Percentiles rank a stretch among this genome's conserved stretches.
phyloP scores from a whole-genome alignment of 192 early-diverging fungal species.

The Gaertneriomyces sp. region DNA sequence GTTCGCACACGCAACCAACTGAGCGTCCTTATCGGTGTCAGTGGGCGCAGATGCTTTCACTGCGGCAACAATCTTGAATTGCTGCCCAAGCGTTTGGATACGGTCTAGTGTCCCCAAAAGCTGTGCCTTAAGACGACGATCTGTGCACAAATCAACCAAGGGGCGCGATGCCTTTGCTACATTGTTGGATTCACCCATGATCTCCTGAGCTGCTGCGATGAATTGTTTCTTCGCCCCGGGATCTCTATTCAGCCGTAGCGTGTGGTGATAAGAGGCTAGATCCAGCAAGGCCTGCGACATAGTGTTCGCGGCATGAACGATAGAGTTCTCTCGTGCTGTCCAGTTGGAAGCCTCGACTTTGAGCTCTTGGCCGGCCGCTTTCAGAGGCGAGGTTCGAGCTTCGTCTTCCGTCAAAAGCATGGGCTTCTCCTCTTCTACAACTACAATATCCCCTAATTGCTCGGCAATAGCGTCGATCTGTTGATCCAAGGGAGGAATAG shows the following conservation, averaged over 20 bases:
- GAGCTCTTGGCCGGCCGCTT: conserved; percentile 54
- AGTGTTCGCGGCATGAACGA: conserved; percentile 33
- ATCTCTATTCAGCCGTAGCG: conserved; percentile 13
- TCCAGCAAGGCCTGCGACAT: conserved; percentile 37
- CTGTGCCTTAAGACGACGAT: conserved; percentile 29
- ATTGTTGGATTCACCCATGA: conserved; percentile 29
- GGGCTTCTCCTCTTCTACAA: conserved; percentile 47
- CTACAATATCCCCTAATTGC: conserved; percentile 32
- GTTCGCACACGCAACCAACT: conserved; percentile 44
- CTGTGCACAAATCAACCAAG: conserved; percentile 39
- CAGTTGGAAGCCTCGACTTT: conserved; percentile 49
- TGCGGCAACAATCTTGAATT: conserved; percentile 53
- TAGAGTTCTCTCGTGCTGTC: conserved; percentile 40
- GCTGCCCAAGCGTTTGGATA: conserved; percentile 47
- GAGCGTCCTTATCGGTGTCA: conserved; percentile 42
- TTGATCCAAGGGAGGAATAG: background rate
- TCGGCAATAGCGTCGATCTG: conserved; percentile 17
- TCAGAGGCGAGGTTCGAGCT: conserved; percentile 47
- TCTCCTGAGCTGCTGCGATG: conserved; percentile 40
- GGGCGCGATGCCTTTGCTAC: conserved; percentile 26
- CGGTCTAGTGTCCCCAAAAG: conserved; percentile 25
- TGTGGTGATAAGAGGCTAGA: conserved; percentile 34
- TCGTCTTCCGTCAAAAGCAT: conserved; percentile 39
- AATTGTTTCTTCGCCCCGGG: conserved; percentile 37
- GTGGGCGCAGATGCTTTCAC: conserved; percentile 45